phyloP scores from a whole-genome alignment of 1,284 basidiomycete genomes.

The Malassezia sympodialis region DNA sequence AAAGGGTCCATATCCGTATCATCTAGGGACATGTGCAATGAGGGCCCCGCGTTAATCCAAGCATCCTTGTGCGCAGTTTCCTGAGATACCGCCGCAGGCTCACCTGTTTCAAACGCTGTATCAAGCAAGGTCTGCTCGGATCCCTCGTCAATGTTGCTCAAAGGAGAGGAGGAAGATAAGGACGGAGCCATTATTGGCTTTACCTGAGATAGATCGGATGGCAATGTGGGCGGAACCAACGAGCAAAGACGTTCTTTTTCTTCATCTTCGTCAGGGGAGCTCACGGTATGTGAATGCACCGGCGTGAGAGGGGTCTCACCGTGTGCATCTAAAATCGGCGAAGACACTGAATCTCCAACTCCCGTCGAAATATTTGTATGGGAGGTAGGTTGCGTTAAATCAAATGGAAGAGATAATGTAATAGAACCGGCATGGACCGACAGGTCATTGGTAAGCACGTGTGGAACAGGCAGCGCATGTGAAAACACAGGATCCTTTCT shows the following conservation, averaged over 20 bases:
- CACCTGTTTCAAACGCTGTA: background rate
- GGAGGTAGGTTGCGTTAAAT: background rate
- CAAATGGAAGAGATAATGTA: conserved; percentile 31
- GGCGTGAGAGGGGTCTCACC: conserved; percentile 17
- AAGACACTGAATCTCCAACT: background rate
- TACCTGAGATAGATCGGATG: conserved; percentile 1
- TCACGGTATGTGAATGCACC: conserved; percentile 3
- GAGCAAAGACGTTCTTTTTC: background rate
- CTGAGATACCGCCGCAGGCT: background rate
- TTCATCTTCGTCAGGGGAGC: background rate
- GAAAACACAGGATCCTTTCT: conserved; percentile 26
- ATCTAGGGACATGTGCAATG: background rate
- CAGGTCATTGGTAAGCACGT: conserved; percentile 21
- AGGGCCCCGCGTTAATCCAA: background rate
- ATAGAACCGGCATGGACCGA: conserved; percentile 29
- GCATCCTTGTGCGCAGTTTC: background rate
- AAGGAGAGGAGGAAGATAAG: background rate
- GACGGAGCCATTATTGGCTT: background rate
- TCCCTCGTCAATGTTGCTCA: background rate
- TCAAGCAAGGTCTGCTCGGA: background rate
- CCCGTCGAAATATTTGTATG: background rate
- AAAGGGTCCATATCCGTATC: conserved; percentile 4
- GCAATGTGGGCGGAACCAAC: background rate
- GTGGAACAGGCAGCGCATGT: conserved; percentile 33
- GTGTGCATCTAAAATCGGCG: conserved; percentile 7